Evolutionary conservation across 202 grass and related monocot species (phyloP).

Genomic region (Saccharum hybrid): DNA sequence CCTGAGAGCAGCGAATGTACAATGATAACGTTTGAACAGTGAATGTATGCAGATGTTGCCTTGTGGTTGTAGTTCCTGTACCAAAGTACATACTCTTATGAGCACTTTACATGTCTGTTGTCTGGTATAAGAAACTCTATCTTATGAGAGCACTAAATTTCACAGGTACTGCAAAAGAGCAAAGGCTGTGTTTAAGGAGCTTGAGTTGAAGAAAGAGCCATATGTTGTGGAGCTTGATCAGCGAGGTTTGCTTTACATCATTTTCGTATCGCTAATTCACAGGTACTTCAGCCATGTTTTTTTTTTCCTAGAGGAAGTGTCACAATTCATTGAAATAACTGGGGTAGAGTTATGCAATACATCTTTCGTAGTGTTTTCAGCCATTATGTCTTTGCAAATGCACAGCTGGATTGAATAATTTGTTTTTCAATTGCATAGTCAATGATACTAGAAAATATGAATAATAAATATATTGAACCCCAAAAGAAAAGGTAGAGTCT

Average conservation of each 20-base stretch:
- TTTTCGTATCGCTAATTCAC: background rate
- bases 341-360: background rate
- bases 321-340: constrained; percentile 19
- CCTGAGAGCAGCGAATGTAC: background rate
- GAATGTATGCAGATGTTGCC: background rate
- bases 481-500: background rate
- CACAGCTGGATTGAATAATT: background rate
- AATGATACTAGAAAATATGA: background rate
- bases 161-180: constrained; percentile 82
- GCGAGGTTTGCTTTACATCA: constrained; percentile 62
- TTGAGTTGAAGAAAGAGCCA: constrained; percentile 67
- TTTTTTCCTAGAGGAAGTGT: background rate
- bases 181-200: constrained; percentile 82
- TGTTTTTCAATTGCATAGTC: background rate
- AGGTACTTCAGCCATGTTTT: constrained; percentile 20
- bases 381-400: background rate
- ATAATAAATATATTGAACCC: background rate
- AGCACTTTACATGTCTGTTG: background rate
- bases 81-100: background rate
- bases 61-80: constrained; percentile 10
- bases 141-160: constrained; percentile 2
- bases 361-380: background rate
- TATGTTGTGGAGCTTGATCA: constrained; percentile 88
- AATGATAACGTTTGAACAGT: background rate
- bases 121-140: too few relatives aligned